phyloP scores from a whole-genome alignment of 257 asterid species.

The Nicotiana attenuata region DNA sequence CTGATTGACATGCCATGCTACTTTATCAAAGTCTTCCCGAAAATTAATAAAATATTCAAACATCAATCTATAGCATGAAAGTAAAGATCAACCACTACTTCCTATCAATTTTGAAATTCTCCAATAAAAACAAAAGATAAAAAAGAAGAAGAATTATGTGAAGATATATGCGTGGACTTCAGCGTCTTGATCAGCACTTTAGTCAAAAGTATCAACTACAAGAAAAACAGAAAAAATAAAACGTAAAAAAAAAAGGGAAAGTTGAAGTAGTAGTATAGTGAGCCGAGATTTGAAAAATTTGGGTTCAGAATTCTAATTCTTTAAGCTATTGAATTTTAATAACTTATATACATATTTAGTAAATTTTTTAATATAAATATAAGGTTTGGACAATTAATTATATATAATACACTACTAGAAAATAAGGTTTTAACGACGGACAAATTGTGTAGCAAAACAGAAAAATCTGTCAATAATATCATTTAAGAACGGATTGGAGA shows the following conservation, averaged over 20 bases:
- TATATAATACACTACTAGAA: no score
- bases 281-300: no score
- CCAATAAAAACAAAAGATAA: not conserved
- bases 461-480: no score
- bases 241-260: not conserved
- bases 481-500: no score
- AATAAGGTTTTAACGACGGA: no score
- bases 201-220: conserved; percentile 15
- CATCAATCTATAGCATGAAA: conserved; percentile 3
- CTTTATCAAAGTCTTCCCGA: conserved; percentile 16
- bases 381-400: no score
- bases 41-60: not conserved
- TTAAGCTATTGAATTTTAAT: no score
- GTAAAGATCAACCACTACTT: not conserved
- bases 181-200: conserved; percentile 15
- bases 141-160: not conserved
- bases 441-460: no score
- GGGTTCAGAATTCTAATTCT: no score
- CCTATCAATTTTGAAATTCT: conserved; percentile 4
- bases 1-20: not conserved
- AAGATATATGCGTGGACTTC: conserved; percentile 20
- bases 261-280: no score
- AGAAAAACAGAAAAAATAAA: not conserved
- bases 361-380: no score
- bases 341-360: no score